Percentiles rank a stretch among this genome's conserved stretches.
Conservation (phyloP, 2,329 filamentous ascomycete species). For the Pyricularia pennisetigena region DNA sequence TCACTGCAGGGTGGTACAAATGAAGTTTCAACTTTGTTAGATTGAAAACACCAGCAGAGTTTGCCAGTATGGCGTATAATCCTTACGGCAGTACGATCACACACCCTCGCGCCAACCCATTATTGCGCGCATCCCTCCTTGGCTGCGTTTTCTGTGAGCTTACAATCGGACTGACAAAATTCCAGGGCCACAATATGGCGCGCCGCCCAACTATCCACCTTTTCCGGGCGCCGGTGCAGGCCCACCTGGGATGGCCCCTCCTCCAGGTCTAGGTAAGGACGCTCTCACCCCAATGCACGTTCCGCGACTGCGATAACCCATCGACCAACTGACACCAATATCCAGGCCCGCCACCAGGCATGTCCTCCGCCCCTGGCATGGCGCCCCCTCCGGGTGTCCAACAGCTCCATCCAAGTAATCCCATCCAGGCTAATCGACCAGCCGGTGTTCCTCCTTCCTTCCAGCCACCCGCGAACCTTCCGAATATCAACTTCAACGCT, state of each 20-base stretch:
- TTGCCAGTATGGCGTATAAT: slow-evolving; percentile 44
- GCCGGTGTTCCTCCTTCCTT: slow-evolving; percentile 74
- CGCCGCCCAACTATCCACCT: slow-evolving; percentile 61
- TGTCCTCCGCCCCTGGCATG: slow-evolving; percentile 72
- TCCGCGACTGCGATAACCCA: slow-evolving; percentile 7
- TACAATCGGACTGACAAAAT: slow-evolving; percentile 3
- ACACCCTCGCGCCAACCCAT: neutral
- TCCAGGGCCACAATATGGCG: slow-evolving; percentile 52
- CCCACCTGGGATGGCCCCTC: slow-evolving; percentile 61
- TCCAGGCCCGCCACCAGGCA: slow-evolving; percentile 66
- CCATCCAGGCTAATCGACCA: slow-evolving; percentile 69
- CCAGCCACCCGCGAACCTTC: slow-evolving; percentile 82
- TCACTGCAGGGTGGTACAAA: neutral
- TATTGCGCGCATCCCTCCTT: neutral
- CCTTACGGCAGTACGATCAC: slow-evolving; percentile 43
- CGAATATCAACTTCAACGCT: slow-evolving; percentile 96
- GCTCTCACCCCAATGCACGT: neutral
- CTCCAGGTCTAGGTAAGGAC: slow-evolving; percentile 67
- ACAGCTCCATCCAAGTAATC: slow-evolving; percentile 30
- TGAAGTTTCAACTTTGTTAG: neutral
- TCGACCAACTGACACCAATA: slow-evolving; percentile 10
- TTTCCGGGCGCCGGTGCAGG: slow-evolving; percentile 50
- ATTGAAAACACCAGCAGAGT: neutral
- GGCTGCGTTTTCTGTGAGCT: neutral
- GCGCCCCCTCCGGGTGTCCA: slow-evolving; percentile 69